Percentiles rank a stretch among this genome's conserved stretches.
Evolutionary conservation across 768 basidiomycete species (phyloP).

Genomic region (Termitomyces bulborhizus): DNA sequence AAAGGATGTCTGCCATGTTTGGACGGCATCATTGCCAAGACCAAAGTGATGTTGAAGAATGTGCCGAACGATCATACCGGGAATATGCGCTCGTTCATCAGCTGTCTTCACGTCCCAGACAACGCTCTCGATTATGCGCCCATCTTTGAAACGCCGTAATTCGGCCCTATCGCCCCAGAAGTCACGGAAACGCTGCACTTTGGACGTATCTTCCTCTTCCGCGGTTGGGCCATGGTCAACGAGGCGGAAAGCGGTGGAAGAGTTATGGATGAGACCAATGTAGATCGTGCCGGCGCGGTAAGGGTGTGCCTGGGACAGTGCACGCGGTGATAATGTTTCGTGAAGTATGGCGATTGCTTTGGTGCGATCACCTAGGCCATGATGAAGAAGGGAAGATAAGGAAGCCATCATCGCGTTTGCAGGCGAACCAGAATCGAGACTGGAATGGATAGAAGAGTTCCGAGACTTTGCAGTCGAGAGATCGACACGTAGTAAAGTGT

Average conservation of each 20-base stretch:
- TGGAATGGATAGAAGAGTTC: slow-evolving; percentile 34
- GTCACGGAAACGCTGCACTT: slow-evolving; percentile 59
- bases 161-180: slow-evolving; percentile 95
- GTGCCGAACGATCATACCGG: slow-evolving; percentile 66
- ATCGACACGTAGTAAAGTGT: slow-evolving; percentile 60
- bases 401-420: slow-evolving; percentile 49
- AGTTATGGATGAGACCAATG: slow-evolving; percentile 73
- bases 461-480: slow-evolving; percentile 42
- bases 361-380: slow-evolving; percentile 70
- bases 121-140: slow-evolving; percentile 87
- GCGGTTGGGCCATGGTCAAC: slow-evolving; percentile 90
- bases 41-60: slow-evolving; percentile 73
- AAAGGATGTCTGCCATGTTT: slow-evolving; percentile 53
- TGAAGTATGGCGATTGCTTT: slow-evolving; percentile 60
- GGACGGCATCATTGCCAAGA: slow-evolving; percentile 44
- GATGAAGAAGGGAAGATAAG: slow-evolving; percentile 43
- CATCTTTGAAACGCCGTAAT: slow-evolving; percentile 92
- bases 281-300: slow-evolving; percentile 43
- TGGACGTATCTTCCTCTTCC: slow-evolving; percentile 47
- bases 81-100: slow-evolving; percentile 78
- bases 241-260: slow-evolving; percentile 69
- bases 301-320: slow-evolving; percentile 50
- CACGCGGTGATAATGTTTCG: slow-evolving; percentile 36
- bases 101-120: slow-evolving; percentile 87
- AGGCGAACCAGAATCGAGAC: slow-evolving; percentile 56